Evolutionary conservation across 306 rosid genomes (phyloP).

Genomic region (Cajanus cajan): DNA sequence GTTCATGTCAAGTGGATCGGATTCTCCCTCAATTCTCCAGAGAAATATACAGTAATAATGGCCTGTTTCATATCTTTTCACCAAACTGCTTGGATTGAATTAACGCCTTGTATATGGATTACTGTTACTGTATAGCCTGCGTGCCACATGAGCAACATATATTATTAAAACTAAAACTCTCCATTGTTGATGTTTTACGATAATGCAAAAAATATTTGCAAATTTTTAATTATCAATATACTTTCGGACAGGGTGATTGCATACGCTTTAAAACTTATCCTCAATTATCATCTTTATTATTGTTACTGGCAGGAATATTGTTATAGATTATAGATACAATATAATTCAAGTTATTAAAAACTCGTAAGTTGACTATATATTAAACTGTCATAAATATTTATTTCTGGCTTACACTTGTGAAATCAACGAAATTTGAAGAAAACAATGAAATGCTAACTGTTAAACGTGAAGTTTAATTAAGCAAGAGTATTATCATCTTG

Average conservation of each 20-base stretch:
- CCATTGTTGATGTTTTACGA: neutral
- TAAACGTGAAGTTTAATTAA: neutral
- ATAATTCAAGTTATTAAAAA: neutral
- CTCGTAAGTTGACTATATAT: neutral
- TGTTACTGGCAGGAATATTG: no score
- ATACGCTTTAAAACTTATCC: neutral
- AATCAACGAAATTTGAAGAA: neutral
- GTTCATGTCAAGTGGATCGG: neutral
- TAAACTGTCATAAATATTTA: neutral
- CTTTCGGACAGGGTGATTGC: neutral
- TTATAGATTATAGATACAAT: neutral
- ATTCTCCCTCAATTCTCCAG: neutral
- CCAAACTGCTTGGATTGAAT: neutral
- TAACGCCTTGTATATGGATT: neutral
- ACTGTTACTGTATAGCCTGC: neutral
- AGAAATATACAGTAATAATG: neutral
- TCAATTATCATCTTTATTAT: neutral
- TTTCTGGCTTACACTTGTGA: neutral
- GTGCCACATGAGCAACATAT: neutral
- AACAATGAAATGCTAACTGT: neutral
- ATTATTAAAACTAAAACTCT: neutral
- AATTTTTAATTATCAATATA: neutral
- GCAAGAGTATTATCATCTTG: neutral
- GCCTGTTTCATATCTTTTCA: neutral
- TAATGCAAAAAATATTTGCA: neutral